These are phyloP conservation scores for Diaporthe velutina DNA, from an alignment of 2,329 filamentous ascomycete genomes.

Conservation along the genomic window DNA sequence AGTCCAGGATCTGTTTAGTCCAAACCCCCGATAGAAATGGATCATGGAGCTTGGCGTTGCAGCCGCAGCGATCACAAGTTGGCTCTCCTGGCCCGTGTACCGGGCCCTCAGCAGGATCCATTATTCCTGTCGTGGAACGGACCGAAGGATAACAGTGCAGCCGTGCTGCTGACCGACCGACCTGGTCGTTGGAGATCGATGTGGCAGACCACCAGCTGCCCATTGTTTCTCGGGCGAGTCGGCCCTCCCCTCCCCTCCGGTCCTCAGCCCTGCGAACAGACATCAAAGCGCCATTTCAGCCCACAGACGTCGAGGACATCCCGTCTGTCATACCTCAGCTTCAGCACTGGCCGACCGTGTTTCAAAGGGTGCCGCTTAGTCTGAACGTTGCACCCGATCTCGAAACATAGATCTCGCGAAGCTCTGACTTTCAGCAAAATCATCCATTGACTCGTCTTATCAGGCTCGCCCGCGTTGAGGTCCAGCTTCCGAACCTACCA, in stretches of 20 bases:
- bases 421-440: conserved; percentile 19
- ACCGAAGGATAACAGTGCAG: conserved; percentile 18
- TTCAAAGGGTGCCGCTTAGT: conserved; percentile 25
- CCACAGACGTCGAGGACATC: conserved; percentile 34
- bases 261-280: conserved; percentile 35
- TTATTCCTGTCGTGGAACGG: conserved; percentile 36
- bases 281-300: conserved; percentile 35
- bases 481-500: not conserved
- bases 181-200: conserved; percentile 13
- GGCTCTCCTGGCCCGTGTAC: conserved; percentile 34
- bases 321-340: conserved; percentile 8
- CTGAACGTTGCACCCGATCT: conserved; percentile 25
- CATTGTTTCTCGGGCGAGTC: conserved; percentile 32
- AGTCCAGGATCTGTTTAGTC: not conserved
- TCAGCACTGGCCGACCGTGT: conserved; percentile 32
- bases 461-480: not conserved
- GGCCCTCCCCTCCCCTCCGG: conserved; percentile 1
- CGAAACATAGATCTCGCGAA: conserved; percentile 28
- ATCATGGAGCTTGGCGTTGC: conserved; percentile 16
- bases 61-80: conserved; percentile 31
- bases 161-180: conserved; percentile 12
- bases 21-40: conserved; percentile 6
- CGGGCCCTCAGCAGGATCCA: conserved; percentile 25
- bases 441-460: conserved; percentile 17
- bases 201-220: conserved; percentile 33